Evolutionary conservation across 2,329 filamentous ascomycete genomes (phyloP).

Genomic region (Phaeosphaeria sp.): DNA sequence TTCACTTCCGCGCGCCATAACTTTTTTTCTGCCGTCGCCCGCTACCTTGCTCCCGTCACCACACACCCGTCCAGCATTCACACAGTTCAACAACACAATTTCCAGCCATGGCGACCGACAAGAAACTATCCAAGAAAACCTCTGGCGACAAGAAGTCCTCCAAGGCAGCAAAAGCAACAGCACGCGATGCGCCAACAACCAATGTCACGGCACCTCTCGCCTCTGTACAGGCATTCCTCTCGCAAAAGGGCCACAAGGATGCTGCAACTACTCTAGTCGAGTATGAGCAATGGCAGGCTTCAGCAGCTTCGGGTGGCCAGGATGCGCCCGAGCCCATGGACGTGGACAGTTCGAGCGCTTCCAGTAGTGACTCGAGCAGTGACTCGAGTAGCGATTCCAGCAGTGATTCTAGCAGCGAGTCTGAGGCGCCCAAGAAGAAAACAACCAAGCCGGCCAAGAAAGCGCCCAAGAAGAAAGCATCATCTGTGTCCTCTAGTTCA

Average conservation of each 20-base stretch:
- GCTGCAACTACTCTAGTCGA: slow-evolving; percentile 36
- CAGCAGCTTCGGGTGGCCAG: slow-evolving; percentile 11
- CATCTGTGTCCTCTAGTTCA: slow-evolving; percentile 18
- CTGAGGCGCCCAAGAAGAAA: slow-evolving; percentile 35
- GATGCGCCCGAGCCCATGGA: slow-evolving; percentile 39
- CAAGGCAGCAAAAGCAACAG: slow-evolving; percentile 9
- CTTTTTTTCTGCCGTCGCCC: slow-evolving; percentile 27
- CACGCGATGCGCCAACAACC: slow-evolving; percentile 9
- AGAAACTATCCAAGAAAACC: slow-evolving; percentile 19
- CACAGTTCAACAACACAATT: slow-evolving; percentile 8
- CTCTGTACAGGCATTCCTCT: slow-evolving; percentile 44
- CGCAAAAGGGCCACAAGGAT: slow-evolving; percentile 40
- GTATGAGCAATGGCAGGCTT: slow-evolving; percentile 40
- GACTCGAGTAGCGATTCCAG: slow-evolving; percentile 33
- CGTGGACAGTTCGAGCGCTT: slow-evolving; percentile 31
- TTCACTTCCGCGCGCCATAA: slow-evolving; percentile 22
- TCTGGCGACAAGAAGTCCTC: not conserved
- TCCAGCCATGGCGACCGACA: slow-evolving; percentile 32
- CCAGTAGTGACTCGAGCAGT: slow-evolving; percentile 27
- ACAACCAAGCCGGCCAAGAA: slow-evolving; percentile 11
- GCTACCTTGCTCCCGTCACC: slow-evolving; percentile 8
- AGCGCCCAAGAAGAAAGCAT: slow-evolving; percentile 29
- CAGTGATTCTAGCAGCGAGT: slow-evolving; percentile 34
- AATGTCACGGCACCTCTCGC: slow-evolving; percentile 27
- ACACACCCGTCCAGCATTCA: slow-evolving; percentile 2